These are phyloP conservation scores for Gypsophila paniculata DNA, from an alignment of 179 eudicot genomes.

Conservation along the genomic window DNA sequence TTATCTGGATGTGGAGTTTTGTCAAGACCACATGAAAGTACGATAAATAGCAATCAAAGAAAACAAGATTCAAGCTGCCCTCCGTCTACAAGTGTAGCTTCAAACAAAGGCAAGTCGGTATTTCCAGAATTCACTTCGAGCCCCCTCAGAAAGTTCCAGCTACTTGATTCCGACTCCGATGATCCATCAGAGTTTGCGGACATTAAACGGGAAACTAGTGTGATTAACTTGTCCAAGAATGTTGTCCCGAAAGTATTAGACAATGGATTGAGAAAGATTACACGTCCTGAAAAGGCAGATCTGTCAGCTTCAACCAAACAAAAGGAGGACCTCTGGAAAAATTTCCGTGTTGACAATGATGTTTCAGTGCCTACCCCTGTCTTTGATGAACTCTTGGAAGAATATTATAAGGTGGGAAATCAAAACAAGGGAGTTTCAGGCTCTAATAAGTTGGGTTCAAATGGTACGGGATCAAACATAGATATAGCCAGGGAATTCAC, in stretches of 20 bases:
- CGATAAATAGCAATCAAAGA: constrained; percentile 31
- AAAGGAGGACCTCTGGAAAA: constrained; percentile 60
- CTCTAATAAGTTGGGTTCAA: constrained; percentile 22
- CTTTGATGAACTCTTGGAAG: constrained; percentile 67
- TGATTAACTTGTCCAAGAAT: constrained; percentile 26
- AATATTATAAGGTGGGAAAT: constrained; percentile 48
- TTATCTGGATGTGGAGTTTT: constrained; percentile 51
- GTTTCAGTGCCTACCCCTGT: constrained; percentile 66
- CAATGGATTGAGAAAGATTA: constrained; percentile 20
- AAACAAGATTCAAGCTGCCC: constrained; percentile 38
- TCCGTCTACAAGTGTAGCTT: constrained; percentile 33
- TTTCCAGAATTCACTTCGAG: constrained; percentile 51
- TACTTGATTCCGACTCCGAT: constrained; percentile 78
- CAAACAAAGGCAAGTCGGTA: constrained; percentile 32
- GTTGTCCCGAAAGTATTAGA: constrained; percentile 17
- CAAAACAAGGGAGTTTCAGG: constrained; percentile 29
- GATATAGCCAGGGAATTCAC: constrained; percentile 18
- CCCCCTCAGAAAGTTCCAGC: constrained; percentile 80
- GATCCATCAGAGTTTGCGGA: constrained; percentile 34
- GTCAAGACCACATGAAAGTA: constrained; percentile 39
- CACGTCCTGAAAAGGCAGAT: constrained; percentile 26
- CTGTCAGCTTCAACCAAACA: constrained; percentile 28
- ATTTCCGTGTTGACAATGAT: constrained; percentile 42
- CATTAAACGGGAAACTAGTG: constrained; percentile 21
- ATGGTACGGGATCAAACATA: constrained; percentile 18